These are phyloP conservation scores for Abrus precatorius DNA, from an alignment of 306 rosid genomes.

Conservation along the genomic window DNA sequence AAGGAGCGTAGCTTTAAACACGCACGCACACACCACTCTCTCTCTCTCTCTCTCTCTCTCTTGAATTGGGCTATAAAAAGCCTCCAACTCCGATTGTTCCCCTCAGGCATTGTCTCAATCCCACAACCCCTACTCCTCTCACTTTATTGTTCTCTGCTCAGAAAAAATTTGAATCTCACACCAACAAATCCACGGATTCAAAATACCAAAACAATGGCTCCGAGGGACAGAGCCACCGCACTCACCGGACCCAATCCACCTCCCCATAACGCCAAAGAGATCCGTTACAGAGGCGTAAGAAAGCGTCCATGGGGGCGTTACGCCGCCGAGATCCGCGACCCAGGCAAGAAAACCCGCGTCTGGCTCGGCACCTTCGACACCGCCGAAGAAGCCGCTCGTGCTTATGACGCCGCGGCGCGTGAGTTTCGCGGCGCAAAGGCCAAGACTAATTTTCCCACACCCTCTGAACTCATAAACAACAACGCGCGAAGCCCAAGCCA, in stretches of 20 bases:
- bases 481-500: constrained; percentile 66
- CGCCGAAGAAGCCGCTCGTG: constrained; percentile 88
- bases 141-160: background rate
- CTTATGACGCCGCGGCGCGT: constrained; percentile 81
- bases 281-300: constrained; percentile 79
- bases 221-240: constrained; percentile 49
- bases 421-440: constrained; percentile 84
- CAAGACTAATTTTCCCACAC: constrained; percentile 74
- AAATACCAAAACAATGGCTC: constrained; percentile 57
- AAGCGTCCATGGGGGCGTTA: constrained; percentile 95
- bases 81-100: constrained; percentile 14
- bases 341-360: constrained; percentile 82
- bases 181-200: no score
- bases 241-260: constrained; percentile 14
- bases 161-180: background rate
- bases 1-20: constrained; percentile 70
- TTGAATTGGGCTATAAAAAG: constrained; percentile 45
- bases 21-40: constrained; percentile 44
- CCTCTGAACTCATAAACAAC: constrained; percentile 43
- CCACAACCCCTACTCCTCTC: background rate
- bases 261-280: constrained; percentile 57
- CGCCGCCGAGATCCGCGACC: constrained; percentile 97
- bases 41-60: constrained; percentile 22
- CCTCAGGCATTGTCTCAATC: constrained; percentile 46
- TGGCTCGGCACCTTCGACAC: constrained; percentile 94